A percentile compares a stretch with the other conserved stretches of the same genome.
Evolutionary conservation across 2,329 filamentous ascomycete species (phyloP).

Genomic region (Colletotrichum liriopes): DNA sequence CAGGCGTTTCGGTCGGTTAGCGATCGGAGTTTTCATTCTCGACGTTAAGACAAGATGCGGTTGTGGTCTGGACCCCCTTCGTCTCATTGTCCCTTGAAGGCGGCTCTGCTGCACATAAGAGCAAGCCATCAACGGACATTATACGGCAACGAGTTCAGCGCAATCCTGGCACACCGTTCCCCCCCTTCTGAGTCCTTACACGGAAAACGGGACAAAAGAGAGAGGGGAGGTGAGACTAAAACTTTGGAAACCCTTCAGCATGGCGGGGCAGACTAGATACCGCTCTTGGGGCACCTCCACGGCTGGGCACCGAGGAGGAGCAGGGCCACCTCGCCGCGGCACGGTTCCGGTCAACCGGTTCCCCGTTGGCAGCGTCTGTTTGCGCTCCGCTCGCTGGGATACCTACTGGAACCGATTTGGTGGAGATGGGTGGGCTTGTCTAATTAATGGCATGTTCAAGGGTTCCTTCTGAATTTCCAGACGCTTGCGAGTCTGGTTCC

Average conservation of each 20-base stretch:
- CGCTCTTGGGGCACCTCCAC: constrained; percentile 19
- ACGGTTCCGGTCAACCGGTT: constrained; percentile 37
- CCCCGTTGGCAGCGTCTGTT: constrained; percentile 30
- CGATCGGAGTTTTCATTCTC: not conserved
- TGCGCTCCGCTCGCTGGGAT: constrained; percentile 24
- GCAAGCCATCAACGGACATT: not conserved
- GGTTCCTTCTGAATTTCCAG: constrained; percentile 25
- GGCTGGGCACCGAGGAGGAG: constrained; percentile 18
- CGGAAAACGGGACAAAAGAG: not conserved
- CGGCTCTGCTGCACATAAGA: not conserved
- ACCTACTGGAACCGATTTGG: constrained; percentile 15
- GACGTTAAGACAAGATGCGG: not conserved
- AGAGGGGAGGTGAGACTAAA: not conserved
- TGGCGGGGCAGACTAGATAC: constrained; percentile 12
- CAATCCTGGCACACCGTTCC: not conserved
- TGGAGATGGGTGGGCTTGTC: constrained; percentile 10
- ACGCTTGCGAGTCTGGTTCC: not conserved
- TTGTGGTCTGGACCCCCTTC: not conserved
- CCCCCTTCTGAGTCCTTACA: not conserved
- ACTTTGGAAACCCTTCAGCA: constrained; percentile 6
- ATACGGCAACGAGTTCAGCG: not conserved
- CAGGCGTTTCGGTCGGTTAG: not conserved
- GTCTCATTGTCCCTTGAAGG: not conserved
- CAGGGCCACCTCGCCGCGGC: constrained; percentile 29
- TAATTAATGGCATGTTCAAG: constrained; percentile 34